Base-by-base conservation (phyloP, 139 green algal genomes). In the Parachlorella kessleri region DNA sequence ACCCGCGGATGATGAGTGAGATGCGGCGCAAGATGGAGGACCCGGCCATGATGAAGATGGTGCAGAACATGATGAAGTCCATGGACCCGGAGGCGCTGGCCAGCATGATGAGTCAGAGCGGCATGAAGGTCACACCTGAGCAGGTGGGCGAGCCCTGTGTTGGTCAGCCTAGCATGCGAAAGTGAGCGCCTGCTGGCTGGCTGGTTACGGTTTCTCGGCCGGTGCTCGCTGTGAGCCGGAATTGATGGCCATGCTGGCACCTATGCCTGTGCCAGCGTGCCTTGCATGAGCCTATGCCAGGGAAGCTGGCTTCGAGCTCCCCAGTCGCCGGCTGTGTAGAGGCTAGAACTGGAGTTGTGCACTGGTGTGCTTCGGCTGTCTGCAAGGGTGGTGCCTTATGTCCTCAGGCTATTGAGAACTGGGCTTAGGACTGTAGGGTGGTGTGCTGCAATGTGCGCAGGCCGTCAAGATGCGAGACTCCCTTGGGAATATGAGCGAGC, bases 31-130 rank as follows among this genome's bases (percentile, higher is more conserved):
- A 41, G 21, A 78, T 84, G 73, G 26, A 80, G 33, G 78, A 84
- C 53, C 82, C 82, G 3, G 73, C 64, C 8, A 87, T 81, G 82
- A 64, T 87, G 24, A 72, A 73, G 5, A 77, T 48, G 55, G 48
- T 59, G 74, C 77, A 87, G 69, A 53, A 42, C 55, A 87, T 84
- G 82, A 38, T 87, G 41, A 72, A 81, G 67, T 70, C 73, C 37
- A 85, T 86, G 68, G 83, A 87, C 53, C 66, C 77, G 30, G 71
- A 81, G 37, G 30, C 37, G 59, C 53, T 87, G 55, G 42, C 71
- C 1, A 36, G 30, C 10, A 78, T 84, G 72, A 76, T 83, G 63
- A 40, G 64, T 38, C 32, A 55, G 23, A 65, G 36, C 54, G 82
- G 82, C 10, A 28, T 84, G 2, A 81, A 79, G 48, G 41, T 87